Base-by-base conservation (phyloP, 306 rosid species). In the Cicer pinnatifidum region DNA sequence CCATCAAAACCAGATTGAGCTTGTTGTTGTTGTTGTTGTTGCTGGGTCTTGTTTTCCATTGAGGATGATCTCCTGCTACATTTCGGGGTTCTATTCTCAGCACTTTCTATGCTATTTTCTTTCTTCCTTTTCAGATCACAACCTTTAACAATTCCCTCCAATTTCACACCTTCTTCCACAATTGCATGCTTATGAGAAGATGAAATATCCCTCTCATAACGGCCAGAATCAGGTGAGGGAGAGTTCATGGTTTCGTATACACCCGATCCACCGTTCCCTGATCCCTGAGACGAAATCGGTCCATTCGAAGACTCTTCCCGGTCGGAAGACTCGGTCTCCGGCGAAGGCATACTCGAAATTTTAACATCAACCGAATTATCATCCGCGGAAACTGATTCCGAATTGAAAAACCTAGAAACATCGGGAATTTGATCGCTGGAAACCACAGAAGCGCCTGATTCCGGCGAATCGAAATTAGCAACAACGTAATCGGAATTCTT, bases 81-180 rank as follows among this genome's bases (percentile, higher is more conserved):
- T 82, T 95, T 95, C 2, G 80, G 38, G 33, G 89, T 89, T 82
- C 92, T 81, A 40, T 72, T 75, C 57, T 88, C 96, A 38, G 43
- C 16, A 58, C 77, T 82, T 19, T 84, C 93, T 60, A 89, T 89
- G 5, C 75, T 77, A 0, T 7, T 70, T 16, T 76, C 96, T 59
- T 88, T 88, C 83, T 92, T 95, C 85, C 99, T 90, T 87, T 95
- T 95, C 66, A 90, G 59, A 59, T 80, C 85, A 80, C 79, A 75
- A 43, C 13, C 82, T 19, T 80, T 87, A 4, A 83, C 81, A 8
- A 35, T 12, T 45, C 70, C 92, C 82, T 89, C 96, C 79, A 81
- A 39, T 75, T 91, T 88, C 1, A 87, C 41, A 76, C 82, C 83
- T 60, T 85, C 84, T 47, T 84, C 87, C 2, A 41, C 69, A 67